Evolutionary conservation across 2,329 filamentous ascomycete genomes (phyloP).

Genomic region (Aspergillus pseudonomiae): DNA sequence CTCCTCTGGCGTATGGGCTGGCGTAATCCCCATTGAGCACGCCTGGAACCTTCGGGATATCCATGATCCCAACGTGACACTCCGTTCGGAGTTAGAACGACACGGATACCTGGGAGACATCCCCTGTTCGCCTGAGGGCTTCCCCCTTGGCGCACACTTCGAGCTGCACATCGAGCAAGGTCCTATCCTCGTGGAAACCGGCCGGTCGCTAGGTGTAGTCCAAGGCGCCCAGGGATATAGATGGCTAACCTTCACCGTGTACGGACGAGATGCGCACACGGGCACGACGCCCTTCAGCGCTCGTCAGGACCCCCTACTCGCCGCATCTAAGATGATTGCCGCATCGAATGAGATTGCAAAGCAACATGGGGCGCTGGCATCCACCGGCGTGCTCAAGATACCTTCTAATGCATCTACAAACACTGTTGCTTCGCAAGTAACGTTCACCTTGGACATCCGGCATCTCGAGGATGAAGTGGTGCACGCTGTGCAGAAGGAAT

Average conservation of each 20-base stretch:
- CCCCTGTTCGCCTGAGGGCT: slow-evolving; percentile 55
- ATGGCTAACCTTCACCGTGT: slow-evolving; percentile 67
- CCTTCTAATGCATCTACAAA: slow-evolving; percentile 65
- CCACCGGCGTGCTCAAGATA: slow-evolving; percentile 66
- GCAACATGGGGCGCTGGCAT: slow-evolving; percentile 60
- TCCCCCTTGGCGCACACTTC: slow-evolving; percentile 73
- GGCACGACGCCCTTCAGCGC: slow-evolving; percentile 68
- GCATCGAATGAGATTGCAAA: slow-evolving; percentile 64
- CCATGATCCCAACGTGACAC: slow-evolving; percentile 56
- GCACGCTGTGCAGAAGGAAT: slow-evolving; percentile 55
- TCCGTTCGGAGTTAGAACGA: slow-evolving; percentile 65
- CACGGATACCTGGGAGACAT: slow-evolving; percentile 68
- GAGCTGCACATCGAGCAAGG: slow-evolving; percentile 83
- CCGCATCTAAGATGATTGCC: slow-evolving; percentile 65
- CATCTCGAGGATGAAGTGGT: slow-evolving; percentile 59
- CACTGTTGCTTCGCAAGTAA: slow-evolving; percentile 66
- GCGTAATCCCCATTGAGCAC: slow-evolving; percentile 59
- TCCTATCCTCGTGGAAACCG: slow-evolving; percentile 65
- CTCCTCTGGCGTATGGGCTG: slow-evolving; percentile 74
- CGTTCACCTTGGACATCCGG: slow-evolving; percentile 68
- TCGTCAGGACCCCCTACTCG: slow-evolving; percentile 66
- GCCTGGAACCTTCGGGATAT: slow-evolving; percentile 64
- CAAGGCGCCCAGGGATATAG: slow-evolving; percentile 70
- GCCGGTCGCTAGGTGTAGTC: slow-evolving; percentile 66
- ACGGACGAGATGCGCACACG: slow-evolving; percentile 69